phyloP scores from a whole-genome alignment of 768 basidiomycete genomes.

The Clitopilus hobsonii region DNA sequence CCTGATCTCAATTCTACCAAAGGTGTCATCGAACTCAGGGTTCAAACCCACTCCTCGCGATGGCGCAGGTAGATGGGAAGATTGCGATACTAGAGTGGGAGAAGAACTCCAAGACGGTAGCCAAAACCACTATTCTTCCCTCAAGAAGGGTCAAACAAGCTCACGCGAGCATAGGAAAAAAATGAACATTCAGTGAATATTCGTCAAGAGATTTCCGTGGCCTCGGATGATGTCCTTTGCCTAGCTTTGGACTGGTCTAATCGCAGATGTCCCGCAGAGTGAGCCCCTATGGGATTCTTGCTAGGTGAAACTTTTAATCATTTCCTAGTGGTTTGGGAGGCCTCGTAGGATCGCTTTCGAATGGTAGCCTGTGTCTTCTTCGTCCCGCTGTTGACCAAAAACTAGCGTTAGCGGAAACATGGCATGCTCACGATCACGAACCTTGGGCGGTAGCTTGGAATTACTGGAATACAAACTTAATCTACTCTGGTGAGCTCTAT shows the following conservation, averaged over 20 bases:
- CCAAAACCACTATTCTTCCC: neutral
- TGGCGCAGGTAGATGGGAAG: neutral
- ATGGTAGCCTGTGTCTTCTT: constrained; percentile 67
- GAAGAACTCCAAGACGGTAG: neutral
- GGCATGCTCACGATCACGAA: constrained; percentile 91
- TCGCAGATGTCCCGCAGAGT: constrained; percentile 48
- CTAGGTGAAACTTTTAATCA: neutral
- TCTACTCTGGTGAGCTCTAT: constrained; percentile 71
- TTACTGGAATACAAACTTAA: constrained; percentile 71
- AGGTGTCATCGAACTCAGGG: neutral
- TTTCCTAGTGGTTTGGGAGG: constrained; percentile 43
- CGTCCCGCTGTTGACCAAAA: constrained; percentile 39
- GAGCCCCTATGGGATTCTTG: constrained; percentile 12
- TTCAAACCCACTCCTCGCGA: neutral
- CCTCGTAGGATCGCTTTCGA: constrained; percentile 78
- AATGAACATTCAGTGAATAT: neutral
- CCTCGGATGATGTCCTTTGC: constrained; percentile 60
- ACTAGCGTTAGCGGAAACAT: constrained; percentile 47
- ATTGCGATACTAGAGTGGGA: neutral
- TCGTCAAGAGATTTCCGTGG: constrained; percentile 3
- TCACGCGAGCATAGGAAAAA: neutral
- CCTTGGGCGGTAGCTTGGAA: constrained; percentile 94
- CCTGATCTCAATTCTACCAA: neutral
- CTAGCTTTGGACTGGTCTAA: constrained; percentile 95
- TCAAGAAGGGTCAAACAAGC: neutral